A percentile compares a stretch with the other conserved stretches of the same genome.
Evolutionary conservation across 352 stramenopile species (phyloP).

Genomic region (Peronospora farinosa): DNA sequence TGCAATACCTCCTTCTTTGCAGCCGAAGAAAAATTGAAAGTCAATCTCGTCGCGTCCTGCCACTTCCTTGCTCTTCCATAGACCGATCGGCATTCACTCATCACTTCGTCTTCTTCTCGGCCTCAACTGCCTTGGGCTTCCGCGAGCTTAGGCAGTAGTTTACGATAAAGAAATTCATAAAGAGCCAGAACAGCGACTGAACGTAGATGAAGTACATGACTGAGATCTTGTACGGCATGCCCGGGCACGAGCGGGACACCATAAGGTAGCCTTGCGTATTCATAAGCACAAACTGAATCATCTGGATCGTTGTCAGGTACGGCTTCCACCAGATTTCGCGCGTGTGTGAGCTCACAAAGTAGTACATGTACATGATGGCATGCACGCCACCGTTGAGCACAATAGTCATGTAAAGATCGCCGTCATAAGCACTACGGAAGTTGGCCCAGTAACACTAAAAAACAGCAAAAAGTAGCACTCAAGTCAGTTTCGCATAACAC

Average conservation of each 20-base stretch:
- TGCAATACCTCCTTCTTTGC: slow-evolving; percentile 4
- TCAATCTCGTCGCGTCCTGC: not conserved
- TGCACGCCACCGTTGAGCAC: slow-evolving; percentile 96
- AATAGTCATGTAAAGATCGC: slow-evolving; percentile 94
- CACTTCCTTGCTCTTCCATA: slow-evolving; percentile 24
- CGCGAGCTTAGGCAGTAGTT: slow-evolving; percentile 73
- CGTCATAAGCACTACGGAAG: slow-evolving; percentile 90
- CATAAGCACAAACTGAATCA: slow-evolving; percentile 51
- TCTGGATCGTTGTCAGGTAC: slow-evolving; percentile 91
- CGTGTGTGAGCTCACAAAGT: slow-evolving; percentile 95
- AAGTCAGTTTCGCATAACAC: slow-evolving; percentile 10
- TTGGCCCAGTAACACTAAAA: slow-evolving; percentile 89
- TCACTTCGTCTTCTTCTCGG: slow-evolving; percentile 39
- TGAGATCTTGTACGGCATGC: slow-evolving; percentile 39
- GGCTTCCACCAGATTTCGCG: slow-evolving; percentile 97
- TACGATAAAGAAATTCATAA: slow-evolving; percentile 94
- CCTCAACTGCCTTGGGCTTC: slow-evolving; percentile 27
- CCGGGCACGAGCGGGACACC: slow-evolving; percentile 32
- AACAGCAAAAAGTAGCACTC: slow-evolving; percentile 8
- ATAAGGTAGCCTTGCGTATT: slow-evolving; percentile 36
- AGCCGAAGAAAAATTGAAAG: slow-evolving; percentile 6
- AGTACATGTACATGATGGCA: slow-evolving; percentile 98
- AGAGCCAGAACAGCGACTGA: slow-evolving; percentile 90
- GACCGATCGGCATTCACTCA: slow-evolving; percentile 21
- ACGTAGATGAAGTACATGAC: slow-evolving; percentile 41